Conservation (phyloP, 1,139 yeast species). For the Taiozyma sp. region DNA sequence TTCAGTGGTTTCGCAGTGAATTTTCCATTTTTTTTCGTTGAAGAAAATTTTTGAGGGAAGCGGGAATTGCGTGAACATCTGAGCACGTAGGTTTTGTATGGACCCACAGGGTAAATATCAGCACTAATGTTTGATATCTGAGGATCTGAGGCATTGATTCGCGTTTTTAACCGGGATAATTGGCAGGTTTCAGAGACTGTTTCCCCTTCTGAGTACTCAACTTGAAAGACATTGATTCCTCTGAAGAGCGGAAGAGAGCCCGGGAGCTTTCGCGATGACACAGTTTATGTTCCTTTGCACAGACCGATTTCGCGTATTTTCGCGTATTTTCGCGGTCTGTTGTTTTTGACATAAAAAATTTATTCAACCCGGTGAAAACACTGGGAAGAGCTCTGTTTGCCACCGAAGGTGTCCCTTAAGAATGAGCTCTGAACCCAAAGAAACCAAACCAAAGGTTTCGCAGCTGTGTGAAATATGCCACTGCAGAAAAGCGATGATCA, state of each 20-base stretch:
- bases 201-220: no score
- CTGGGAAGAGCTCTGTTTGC: neutral
- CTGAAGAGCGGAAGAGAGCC: no score
- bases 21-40: neutral
- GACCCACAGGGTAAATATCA: constrained; percentile 4
- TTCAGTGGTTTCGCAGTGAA: neutral
- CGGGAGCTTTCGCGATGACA: no score
- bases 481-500: constrained; percentile 77
- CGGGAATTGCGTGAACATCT: neutral
- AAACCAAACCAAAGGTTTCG: constrained; percentile 31
- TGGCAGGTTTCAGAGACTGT: no score
- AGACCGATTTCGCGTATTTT: no score
- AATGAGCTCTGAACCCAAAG: constrained; percentile 3
- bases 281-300: no score
- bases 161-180: no score
- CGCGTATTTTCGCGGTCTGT: no score
- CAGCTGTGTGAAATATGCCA: constrained; percentile 82
- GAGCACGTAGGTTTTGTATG: neutral
- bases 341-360: neutral
- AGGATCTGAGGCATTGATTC: no score
- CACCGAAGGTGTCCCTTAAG: no score
- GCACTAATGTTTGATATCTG: neutral
- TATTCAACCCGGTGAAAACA: no score
- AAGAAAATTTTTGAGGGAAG: constrained; percentile 3
- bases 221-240: no score